Percentiles rank a stretch among this genome's conserved stretches.
phyloP scores from a whole-genome alignment of 768 basidiomycete genomes.

The Leccinum barrowsii region DNA sequence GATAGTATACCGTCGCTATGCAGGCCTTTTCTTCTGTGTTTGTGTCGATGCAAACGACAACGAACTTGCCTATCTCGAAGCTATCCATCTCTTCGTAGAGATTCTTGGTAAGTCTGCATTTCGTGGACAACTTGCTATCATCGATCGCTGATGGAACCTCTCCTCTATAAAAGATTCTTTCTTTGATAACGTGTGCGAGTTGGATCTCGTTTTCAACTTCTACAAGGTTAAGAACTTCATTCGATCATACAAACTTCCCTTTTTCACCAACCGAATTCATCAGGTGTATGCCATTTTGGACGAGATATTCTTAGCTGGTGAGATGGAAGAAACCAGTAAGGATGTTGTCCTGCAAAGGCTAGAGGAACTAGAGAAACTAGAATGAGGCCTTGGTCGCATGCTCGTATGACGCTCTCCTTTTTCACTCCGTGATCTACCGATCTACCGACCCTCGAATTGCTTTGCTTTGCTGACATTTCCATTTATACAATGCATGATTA shows the following conservation, averaged over 20 bases:
- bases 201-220: slow-evolving; percentile 98
- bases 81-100: slow-evolving; percentile 97
- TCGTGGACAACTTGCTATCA: background rate
- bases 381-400: slow-evolving; percentile 40
- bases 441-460: slow-evolving; percentile 5
- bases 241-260: background rate
- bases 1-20: slow-evolving; percentile 94
- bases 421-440: slow-evolving; percentile 5
- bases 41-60: slow-evolving; percentile 99
- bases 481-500: background rate
- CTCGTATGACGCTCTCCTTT: slow-evolving; percentile 6
- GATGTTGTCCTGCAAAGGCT: slow-evolving; percentile 89
- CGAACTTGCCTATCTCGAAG: slow-evolving; percentile 94
- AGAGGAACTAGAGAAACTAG: slow-evolving; percentile 91
- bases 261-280: background rate
- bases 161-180: slow-evolving; percentile 68
- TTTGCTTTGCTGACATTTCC: slow-evolving; percentile 11
- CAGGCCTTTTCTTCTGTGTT: slow-evolving; percentile 95
- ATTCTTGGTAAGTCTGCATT: slow-evolving; percentile 68
- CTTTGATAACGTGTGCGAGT: slow-evolving; percentile 98
- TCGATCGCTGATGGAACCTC: background rate
- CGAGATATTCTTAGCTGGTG: slow-evolving; percentile 96
- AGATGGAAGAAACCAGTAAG: slow-evolving; percentile 97
- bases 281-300: slow-evolving; percentile 98
- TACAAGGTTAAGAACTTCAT: slow-evolving; percentile 64